Evolutionary conservation across 169 alveolate species (phyloP), one percentile per base, ranked within the genome.

Genomic region (Toxoplasma gondii): DNA sequence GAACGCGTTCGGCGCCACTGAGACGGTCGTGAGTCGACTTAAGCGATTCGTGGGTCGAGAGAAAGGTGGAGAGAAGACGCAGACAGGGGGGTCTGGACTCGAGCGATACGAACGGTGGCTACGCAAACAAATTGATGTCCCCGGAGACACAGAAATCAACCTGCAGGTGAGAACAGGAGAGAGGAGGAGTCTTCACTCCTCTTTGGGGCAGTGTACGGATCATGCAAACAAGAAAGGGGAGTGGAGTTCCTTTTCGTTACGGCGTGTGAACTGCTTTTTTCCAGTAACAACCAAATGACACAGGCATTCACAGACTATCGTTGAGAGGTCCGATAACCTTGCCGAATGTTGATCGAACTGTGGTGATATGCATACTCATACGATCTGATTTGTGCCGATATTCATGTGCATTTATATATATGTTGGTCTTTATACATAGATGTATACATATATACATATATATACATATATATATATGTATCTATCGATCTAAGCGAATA

Each of bases 121-220:
- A 67, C 92, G 92, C 31, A 69, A 83, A 24, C 93, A 84, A 39
- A 84, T 92, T 36, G 91, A 90, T 29, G 80, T 78, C 34, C 87
- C 94, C 36, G 95, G 93, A 12, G 96, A 95, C 41, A 95, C 96
- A 29, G 96, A 95, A 44, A 91, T 95, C 54, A 95, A 95, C 36
- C 88, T 95, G 38, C 96, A 95, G 80, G 86, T 91, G 41, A 53
- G 45, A 19, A 7, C 82, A 69, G 82, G 82, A 69, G 82, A 34
- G 78, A 64, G 27, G 78, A 64, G 27, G 27, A 27, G 27, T 22
- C 17, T 27, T 17, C 27, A 64, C 27, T 22, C 78, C 17, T 22
- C 17, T 27, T 64, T 27, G 27, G 27, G 78, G 27, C 78, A 64
- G 78, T 27, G 27, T 22, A 27, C 17, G 27, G 78, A 64, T 22